phyloP scores from a whole-genome alignment of 345 rosid species.

The Gossypium thurberi region DNA sequence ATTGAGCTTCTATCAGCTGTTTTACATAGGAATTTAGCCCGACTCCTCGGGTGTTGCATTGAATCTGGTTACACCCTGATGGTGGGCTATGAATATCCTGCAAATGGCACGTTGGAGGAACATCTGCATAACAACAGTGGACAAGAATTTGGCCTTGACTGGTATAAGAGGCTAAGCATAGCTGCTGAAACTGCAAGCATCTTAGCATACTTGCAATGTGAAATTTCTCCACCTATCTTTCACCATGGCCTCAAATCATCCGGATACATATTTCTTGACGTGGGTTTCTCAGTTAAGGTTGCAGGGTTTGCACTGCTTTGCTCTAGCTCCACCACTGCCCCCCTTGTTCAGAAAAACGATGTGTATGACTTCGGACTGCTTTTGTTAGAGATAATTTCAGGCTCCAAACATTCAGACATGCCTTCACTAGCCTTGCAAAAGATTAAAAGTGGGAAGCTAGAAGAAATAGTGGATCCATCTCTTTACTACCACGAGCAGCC shows the following conservation, averaged over 20 bases:
- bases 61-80: slow-evolving; percentile 45
- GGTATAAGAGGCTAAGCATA: slow-evolving; percentile 9
- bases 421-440: slow-evolving; percentile 45
- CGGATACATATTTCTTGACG: not conserved
- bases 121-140: slow-evolving; percentile 27
- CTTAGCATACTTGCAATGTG: not conserved
- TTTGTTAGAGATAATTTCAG: slow-evolving; percentile 68
- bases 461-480: slow-evolving; percentile 63
- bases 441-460: slow-evolving; percentile 51
- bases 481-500: slow-evolving; percentile 67
- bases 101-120: slow-evolving; percentile 55
- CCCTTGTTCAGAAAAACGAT: slow-evolving; percentile 20
- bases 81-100: slow-evolving; percentile 63
- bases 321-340: not conserved
- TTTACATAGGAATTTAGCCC: slow-evolving; percentile 55
- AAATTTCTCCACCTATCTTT: not conserved
- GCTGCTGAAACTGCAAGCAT: not conserved
- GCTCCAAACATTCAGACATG: slow-evolving; percentile 35
- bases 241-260: not conserved
- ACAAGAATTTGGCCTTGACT: not conserved
- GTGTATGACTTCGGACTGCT: slow-evolving; percentile 60
- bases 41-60: slow-evolving; percentile 58
- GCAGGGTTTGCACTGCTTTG: not conserved
- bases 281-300: not conserved
- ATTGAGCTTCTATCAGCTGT: slow-evolving; percentile 54